A percentile compares a stretch with the other conserved stretches of the same genome.
These are phyloP conservation scores for Stemphylium beticola DNA, from an alignment of 2,329 filamentous ascomycete genomes.

Conservation along the genomic window DNA sequence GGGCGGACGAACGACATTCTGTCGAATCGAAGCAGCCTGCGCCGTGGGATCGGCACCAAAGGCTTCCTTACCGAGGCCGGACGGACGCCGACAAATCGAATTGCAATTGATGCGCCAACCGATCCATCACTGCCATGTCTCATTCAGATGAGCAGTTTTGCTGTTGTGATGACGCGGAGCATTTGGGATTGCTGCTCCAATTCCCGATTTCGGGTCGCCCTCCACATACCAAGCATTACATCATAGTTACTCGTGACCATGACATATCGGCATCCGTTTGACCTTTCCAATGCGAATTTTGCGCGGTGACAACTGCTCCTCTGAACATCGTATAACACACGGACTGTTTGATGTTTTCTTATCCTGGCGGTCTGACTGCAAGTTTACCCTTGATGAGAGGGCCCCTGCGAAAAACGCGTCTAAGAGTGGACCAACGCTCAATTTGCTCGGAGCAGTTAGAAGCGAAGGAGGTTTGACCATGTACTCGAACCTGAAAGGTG, in stretches of 20 bases:
- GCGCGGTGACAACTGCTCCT: background rate
- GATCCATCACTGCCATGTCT: slow-evolving; percentile 10
- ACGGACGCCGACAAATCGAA: slow-evolving; percentile 34
- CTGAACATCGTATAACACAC: slow-evolving; percentile 4
- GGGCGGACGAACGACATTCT: slow-evolving; percentile 31
- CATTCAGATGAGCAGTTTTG: slow-evolving; percentile 21
- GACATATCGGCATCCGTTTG: slow-evolving; percentile 1
- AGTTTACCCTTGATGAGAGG: slow-evolving; percentile 7
- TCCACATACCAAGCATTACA: slow-evolving; percentile 28
- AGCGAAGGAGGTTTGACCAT: background rate
- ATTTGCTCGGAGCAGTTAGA: slow-evolving; percentile 9
- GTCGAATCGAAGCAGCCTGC: slow-evolving; percentile 26
- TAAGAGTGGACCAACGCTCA: slow-evolving; percentile 13
- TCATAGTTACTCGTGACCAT: slow-evolving; percentile 16
- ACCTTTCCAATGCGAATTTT: background rate
- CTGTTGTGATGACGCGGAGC: slow-evolving; percentile 26
- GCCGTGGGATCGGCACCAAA: slow-evolving; percentile 38
- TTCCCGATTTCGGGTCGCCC: slow-evolving; percentile 13
- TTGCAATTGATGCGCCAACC: slow-evolving; percentile 28
- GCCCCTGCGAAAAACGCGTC: slow-evolving; percentile 11
- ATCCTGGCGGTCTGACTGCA: slow-evolving; percentile 5
- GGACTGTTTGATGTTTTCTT: slow-evolving; percentile 1
- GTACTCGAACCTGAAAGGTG: slow-evolving; percentile 1
- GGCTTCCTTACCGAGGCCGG: slow-evolving; percentile 35
- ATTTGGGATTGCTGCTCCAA: slow-evolving; percentile 12